These are phyloP conservation scores for Neodidymelliopsis sp. DNA, from an alignment of 2,329 filamentous ascomycete genomes.

Conservation along the genomic window DNA sequence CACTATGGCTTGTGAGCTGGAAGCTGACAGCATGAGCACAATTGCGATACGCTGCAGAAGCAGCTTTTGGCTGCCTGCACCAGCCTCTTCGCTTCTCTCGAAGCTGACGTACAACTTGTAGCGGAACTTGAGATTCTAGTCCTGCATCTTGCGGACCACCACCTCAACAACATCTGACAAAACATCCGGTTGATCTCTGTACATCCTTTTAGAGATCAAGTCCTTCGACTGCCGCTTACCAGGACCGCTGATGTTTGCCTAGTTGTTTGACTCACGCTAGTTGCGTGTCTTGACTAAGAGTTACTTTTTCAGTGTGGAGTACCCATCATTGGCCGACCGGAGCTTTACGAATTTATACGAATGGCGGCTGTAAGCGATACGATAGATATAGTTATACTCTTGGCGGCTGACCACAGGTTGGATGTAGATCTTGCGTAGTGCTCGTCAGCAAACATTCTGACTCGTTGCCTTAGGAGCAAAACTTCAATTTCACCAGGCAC, in stretches of 20 bases:
- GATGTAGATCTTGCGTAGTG: neutral
- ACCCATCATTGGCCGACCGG: neutral
- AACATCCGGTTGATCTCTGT: too few relatives aligned
- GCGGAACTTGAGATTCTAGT: too few relatives aligned
- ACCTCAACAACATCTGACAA: neutral
- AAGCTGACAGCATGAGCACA: constrained; percentile 3
- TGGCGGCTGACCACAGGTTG: neutral
- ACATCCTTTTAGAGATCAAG: too few relatives aligned
- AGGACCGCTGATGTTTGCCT: too few relatives aligned
- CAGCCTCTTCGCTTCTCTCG: neutral
- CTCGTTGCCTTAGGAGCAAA: neutral
- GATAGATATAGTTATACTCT: neutral
- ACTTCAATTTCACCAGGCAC: neutral
- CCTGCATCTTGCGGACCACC: neutral
- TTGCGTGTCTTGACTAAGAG: too few relatives aligned
- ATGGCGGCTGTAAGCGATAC: neutral
- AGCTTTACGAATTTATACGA: neutral
- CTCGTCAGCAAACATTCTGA: neutral
- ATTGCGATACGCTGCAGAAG: too few relatives aligned
- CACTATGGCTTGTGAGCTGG: constrained; percentile 2
- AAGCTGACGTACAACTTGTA: neutral
- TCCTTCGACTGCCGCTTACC: too few relatives aligned
- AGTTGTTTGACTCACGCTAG: too few relatives aligned
- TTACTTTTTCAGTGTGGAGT: too few relatives aligned
- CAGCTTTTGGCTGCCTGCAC: neutral